Base-by-base conservation (phyloP, 495 filamentous ascomycete genomes). In the Hyaloscypha bicolor region DNA sequence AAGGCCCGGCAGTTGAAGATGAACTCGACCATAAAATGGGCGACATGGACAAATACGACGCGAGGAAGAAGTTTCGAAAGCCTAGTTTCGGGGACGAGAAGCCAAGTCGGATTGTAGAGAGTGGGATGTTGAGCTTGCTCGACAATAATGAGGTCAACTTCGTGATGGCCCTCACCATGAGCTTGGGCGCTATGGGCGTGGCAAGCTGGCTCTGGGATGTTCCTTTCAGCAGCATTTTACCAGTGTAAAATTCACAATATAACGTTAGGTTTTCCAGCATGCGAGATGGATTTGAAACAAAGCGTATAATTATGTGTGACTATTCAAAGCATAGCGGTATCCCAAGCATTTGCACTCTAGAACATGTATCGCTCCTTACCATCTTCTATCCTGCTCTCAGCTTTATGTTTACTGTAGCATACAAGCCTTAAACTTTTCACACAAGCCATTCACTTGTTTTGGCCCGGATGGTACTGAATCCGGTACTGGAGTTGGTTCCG, bases 81-180 rank as follows among this genome's bases (percentile, higher is more conserved):
- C 60, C 82, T 31, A 84, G 82, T 69, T 84, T 83, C 67, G 83
- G 82, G 1, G 79, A 85, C 39, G 79, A 79, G 48, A 86, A 86
- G 69, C 86, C 88, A 69, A 93, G 90, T 64, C 82, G 93, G 14
- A 84, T 88, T 33, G 78, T 93, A 0, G 91, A 90, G 73, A 90
- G 80, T 62, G 94, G 91, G 9, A 30, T 51, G 4, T 80, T 78
- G 73, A 92, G 96, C 69, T 73, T 95, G 71, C 79, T 97, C 67
- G 92, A 95, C 74, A 99, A 99, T 71, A 99, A 99, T 74, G 90
- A 87, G 31, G 93, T 99, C 65, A 99, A 99, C 74, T 80, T 96
- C 29, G 73, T 93, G 31, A 97, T 97, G 94, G 94, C 94, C 0
- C 79, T 85, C 9, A 76, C 78, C 0, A 95, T 96, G 87, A 97